Base-by-base conservation (phyloP, 805 yeast genomes). In the Lachancea cidri region DNA sequence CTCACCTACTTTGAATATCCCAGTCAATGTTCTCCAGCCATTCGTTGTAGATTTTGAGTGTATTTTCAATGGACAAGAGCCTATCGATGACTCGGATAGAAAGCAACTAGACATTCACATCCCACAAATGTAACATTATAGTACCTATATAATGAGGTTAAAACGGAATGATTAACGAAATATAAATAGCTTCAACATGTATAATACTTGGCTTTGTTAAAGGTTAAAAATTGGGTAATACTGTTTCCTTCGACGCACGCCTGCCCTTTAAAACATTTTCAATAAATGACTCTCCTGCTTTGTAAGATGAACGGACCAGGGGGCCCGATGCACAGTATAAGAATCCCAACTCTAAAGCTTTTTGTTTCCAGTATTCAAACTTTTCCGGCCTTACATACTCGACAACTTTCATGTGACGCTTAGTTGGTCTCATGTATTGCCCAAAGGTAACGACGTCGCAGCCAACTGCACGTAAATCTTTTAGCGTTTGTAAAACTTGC, bases 381-480 rank as follows among this genome's bases (percentile, higher is more conserved):
- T 87, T 88, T 52, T 86, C 96, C 2, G 99, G 99, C 18, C 79
- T 83, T 15, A 93, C 78, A 56, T 93, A 93, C 53, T 91, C 97
- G 8, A 86, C 96, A 33, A 93, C 99, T 68, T 89, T 89, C 94
- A 93, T 88, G 64, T 93, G 99, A 58, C 98, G 81, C 66, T 86
- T 93, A 2, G 99, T 93, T 34, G 99, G 99, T 62, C 98, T 77
- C 97, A 93, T 93, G 65, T 93, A 93, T 67, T 93, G 99, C 29
- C 99, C 99, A 66, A 93, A 93, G 0, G 99, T 93, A 14, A 93
- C 96, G 37, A 93, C 95, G 58, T 93, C 98, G 62, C 95, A 93
- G 6, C 74, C 68, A 33, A 82, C 75, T 15, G 67, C 78, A 48
- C 98, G 76, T 51, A 94, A 70, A 60, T 86, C 95, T 47, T 64